Evolutionary conservation across 1,284 basidiomycete genomes (phyloP).

Genomic region (Ustilago tritici): DNA sequence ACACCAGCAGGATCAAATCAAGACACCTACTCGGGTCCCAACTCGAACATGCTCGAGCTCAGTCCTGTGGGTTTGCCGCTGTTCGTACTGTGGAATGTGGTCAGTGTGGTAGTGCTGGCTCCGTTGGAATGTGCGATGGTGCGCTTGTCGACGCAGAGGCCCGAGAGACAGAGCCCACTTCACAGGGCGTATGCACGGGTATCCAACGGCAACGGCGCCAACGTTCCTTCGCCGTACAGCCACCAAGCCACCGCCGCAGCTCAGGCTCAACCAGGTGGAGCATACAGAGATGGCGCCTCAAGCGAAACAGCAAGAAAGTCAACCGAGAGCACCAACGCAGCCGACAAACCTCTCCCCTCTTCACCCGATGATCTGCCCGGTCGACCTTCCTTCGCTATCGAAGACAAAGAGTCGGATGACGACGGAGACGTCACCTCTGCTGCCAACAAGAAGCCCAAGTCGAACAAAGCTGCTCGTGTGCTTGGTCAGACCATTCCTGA

Average conservation of each 20-base stretch:
- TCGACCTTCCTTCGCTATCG: slow-evolving; percentile 61
- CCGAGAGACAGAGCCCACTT: slow-evolving; percentile 63
- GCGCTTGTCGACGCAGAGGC: slow-evolving; percentile 61
- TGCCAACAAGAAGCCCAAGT: slow-evolving; percentile 8
- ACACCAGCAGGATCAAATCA: slow-evolving; percentile 46
- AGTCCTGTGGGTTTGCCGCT: slow-evolving; percentile 53
- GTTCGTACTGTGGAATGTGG: slow-evolving; percentile 59
- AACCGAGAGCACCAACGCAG: slow-evolving; percentile 25
- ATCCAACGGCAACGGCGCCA: slow-evolving; percentile 16
- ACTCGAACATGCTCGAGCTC: slow-evolving; percentile 50
- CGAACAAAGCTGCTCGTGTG: slow-evolving; percentile 21
- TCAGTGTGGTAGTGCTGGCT: slow-evolving; percentile 54
- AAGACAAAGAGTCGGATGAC: slow-evolving; percentile 59
- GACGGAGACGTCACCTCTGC: slow-evolving; percentile 22
- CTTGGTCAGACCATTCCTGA: slow-evolving; percentile 21
- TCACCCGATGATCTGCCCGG: slow-evolving; percentile 41
- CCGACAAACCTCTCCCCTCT: slow-evolving; percentile 44
- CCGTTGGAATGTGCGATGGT: slow-evolving; percentile 67
- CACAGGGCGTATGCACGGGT: slow-evolving; percentile 62
- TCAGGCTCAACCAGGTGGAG: slow-evolving; percentile 41
- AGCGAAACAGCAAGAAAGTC: slow-evolving; percentile 20
- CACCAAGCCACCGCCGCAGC: slow-evolving; percentile 59
- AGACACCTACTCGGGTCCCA: slow-evolving; percentile 58
- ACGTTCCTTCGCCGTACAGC: slow-evolving; percentile 50
- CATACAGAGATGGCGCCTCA: slow-evolving; percentile 29